Evolutionary conservation across 2,329 filamentous ascomycete species (phyloP).

Genomic region (Tolypocladium paradoxum): DNA sequence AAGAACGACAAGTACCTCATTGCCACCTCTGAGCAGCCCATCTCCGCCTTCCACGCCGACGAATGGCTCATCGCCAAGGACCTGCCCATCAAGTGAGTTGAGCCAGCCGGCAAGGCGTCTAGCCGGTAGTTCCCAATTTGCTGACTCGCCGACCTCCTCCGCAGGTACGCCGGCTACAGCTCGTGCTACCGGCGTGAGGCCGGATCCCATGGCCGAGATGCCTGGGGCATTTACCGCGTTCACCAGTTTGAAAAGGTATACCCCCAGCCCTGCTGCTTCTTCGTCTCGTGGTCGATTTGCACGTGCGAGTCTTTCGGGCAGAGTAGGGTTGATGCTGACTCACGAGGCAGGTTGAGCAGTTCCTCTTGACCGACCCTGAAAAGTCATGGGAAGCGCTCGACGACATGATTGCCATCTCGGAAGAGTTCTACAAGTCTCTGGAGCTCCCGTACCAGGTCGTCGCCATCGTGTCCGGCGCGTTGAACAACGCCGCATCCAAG

Average conservation of each 20-base stretch:
- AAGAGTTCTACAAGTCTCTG: conserved; percentile 91
- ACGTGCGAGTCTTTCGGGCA: neutral
- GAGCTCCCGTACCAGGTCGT: conserved; percentile 85
- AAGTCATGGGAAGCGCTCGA: conserved; percentile 92
- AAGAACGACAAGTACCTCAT: conserved; percentile 73
- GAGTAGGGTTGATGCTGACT: neutral
- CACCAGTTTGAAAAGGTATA: conserved; percentile 90
- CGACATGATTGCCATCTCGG: conserved; percentile 79
- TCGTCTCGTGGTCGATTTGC: neutral
- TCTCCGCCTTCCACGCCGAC: conserved; percentile 83
- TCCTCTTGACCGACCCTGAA: conserved; percentile 71
- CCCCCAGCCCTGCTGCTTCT: neutral
- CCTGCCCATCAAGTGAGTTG: conserved; percentile 67
- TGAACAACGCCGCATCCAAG: conserved; percentile 70
- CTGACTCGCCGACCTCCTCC: neutral
- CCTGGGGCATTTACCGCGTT: conserved; percentile 96
- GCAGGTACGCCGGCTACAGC: conserved; percentile 82
- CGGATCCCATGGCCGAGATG: conserved; percentile 74
- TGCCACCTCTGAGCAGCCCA: conserved; percentile 87
- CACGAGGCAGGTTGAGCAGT: conserved; percentile 53
- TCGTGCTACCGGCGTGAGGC: conserved; percentile 96
- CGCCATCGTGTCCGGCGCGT: conserved; percentile 86
- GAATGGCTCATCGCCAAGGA: conserved; percentile 85
- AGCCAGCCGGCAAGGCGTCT: too few relatives aligned
- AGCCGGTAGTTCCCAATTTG: neutral